phyloP scores from a whole-genome alignment of 352 stramenopile genomes.

The Phytophthora aleatoria region DNA sequence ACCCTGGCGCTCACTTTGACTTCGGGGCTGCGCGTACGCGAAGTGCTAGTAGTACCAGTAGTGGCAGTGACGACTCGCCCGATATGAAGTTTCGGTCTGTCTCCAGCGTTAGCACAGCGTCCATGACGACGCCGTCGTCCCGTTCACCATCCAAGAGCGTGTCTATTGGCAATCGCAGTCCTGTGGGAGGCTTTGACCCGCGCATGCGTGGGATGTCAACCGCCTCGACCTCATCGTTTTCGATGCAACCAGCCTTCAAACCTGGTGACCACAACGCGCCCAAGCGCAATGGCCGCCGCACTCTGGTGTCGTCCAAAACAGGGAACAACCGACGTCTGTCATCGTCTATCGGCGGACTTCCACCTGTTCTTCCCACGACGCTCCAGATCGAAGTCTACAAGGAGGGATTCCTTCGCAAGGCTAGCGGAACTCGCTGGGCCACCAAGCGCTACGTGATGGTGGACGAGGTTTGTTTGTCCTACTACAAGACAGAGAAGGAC shows the following conservation, averaged over 20 bases:
- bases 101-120: conserved; percentile 51
- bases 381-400: conserved; percentile 82
- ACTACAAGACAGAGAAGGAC: conserved; percentile 88
- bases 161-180: conserved; percentile 39
- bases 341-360: conserved; percentile 42
- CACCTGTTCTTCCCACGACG: conserved; percentile 65
- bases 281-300: conserved; percentile 58
- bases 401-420: conserved; percentile 83
- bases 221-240: conserved; percentile 51
- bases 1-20: conserved; percentile 51
- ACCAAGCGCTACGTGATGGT: conserved; percentile 90
- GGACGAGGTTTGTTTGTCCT: conserved; percentile 82
- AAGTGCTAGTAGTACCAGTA: conserved; percentile 74
- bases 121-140: conserved; percentile 37
- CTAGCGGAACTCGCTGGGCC: conserved; percentile 80
- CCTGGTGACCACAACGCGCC: conserved; percentile 52
- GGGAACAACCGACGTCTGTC: conserved; percentile 54
- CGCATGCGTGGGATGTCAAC: conserved; percentile 47
- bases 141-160: conserved; percentile 63
- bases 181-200: conserved; percentile 29
- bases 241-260: conserved; percentile 59
- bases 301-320: conserved; percentile 66
- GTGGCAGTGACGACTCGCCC: conserved; percentile 41
- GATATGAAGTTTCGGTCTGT: conserved; percentile 66
- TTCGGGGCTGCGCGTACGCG: conserved; percentile 54